Conservation (phyloP, 192 early-diverging fungal species). For the Backusella luteola region DNA sequence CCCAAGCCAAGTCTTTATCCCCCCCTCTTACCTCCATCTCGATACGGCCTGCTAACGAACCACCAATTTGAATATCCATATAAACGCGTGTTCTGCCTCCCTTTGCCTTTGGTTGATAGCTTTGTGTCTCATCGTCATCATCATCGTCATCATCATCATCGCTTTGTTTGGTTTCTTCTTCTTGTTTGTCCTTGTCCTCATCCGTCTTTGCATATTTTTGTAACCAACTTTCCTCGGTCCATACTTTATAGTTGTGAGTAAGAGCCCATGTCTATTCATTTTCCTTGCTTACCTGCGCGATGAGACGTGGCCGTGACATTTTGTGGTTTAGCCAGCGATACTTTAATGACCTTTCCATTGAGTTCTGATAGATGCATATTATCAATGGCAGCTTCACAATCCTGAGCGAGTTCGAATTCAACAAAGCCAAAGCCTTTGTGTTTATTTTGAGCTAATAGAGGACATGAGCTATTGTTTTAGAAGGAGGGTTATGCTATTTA, state of each 20-base stretch:
- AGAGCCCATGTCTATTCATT: too few species aligned
- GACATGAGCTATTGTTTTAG: background rate
- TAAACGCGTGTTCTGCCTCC: conserved; percentile 35
- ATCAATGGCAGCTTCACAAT: conserved; percentile 87
- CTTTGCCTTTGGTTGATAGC: background rate
- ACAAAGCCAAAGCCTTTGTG: conserved; percentile 97
- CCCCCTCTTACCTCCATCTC: conserved; percentile 28
- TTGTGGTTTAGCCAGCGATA: conserved; percentile 75
- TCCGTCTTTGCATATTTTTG: conserved; percentile 39
- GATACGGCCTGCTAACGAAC: conserved; percentile 34
- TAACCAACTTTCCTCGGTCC: conserved; percentile 47
- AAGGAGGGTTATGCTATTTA: background rate
- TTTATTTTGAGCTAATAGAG: conserved; percentile 42
- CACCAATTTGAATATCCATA: conserved; percentile 43
- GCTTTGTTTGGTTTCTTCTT: background rate
- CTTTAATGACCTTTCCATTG: conserved; percentile 86
- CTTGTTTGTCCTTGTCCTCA: conserved; percentile 11
- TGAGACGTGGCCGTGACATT: conserved; percentile 41
- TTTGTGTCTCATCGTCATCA: background rate
- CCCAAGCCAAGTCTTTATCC: background rate
- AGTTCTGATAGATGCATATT: conserved; percentile 94
- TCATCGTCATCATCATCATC: background rate
- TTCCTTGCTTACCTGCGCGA: conserved; percentile 32
- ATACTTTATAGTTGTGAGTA: conserved; percentile 23
- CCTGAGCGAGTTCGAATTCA: conserved; percentile 83